Evolutionary conservation across 2,329 filamentous ascomycete genomes (phyloP), one percentile per base, ranked within the genome.

Genomic region (Eurotiales sp.): DNA sequence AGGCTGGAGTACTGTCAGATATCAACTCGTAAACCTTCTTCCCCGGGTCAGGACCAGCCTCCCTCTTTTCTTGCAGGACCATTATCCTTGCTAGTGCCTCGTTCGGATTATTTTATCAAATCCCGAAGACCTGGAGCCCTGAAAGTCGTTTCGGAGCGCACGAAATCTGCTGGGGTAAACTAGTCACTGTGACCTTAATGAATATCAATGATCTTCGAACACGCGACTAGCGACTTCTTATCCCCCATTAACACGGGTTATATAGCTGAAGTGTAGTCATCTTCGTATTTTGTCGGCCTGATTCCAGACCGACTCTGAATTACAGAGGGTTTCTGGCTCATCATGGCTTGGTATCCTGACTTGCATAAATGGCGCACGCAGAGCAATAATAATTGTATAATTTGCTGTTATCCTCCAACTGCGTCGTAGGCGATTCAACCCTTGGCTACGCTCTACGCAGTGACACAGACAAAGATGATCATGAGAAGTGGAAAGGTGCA

Each of bases 291-390:
- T 36, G n/a, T 37, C 4, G 21, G 34, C 21, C 34, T 23, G 23
- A 40, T 21, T 49, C 46, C 37, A 50, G 47, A 43, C 29, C 47
- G 47, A 43, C 47, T 50, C 25, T 19, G 42, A 22, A 36, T 11
- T 30, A n/a, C n/a, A 43, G 23, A 32, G 10, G 8, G 29, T 32
- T 8, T 4, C 21, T 25, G 17, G 21, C 29, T 43, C 34, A 34
- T 17, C 19, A 10, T 15, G 32, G 12, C 29, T 8, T 14, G 30
- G 46, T 15, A 48, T 19, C 47, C 3, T 50, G 46, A 42, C 47
- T 50, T 43, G 39, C 47, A 43, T 50, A 43, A 27, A 42, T 34
- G 15, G n/a, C 34, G 34, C 34, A 37, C 34, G 17, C 34, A 37
- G 34, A 37, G 34, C 15, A 21, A 21, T 21, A 11, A 15, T 19